A percentile compares a stretch with the other conserved stretches of the same genome.
Evolutionary conservation across 345 rosid species (phyloP).

Genomic region (Luvunga scandens): DNA sequence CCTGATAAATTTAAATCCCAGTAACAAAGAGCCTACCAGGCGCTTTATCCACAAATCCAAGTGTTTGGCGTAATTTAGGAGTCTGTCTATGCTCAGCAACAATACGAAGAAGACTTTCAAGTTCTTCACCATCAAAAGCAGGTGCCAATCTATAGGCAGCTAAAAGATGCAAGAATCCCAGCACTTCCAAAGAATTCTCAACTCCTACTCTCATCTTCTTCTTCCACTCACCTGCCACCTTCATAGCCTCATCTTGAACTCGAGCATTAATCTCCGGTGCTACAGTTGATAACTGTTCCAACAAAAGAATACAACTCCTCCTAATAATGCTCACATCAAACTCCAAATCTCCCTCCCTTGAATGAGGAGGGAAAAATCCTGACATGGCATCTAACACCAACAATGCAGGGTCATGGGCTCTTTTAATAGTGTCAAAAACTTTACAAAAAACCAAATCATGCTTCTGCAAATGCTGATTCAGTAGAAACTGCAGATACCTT

Average conservation of each 20-base stretch:
- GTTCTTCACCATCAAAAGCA: constrained; percentile 26
- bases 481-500: constrained; percentile 42
- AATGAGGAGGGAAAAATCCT: too few species aligned
- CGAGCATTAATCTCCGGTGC: constrained; percentile 18
- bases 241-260: constrained; percentile 25
- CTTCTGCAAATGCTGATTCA: constrained; percentile 39
- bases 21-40: constrained; percentile 25
- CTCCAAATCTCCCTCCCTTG: too few species aligned
- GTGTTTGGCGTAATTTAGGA: constrained; percentile 22
- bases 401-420: constrained; percentile 41
- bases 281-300: constrained; percentile 2
- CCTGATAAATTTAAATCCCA: not conserved
- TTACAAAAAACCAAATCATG: constrained; percentile 26
- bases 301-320: too few species aligned
- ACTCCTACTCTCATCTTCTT: too few species aligned
- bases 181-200: too few species aligned
- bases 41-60: constrained; percentile 28
- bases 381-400: too few species aligned
- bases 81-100: constrained; percentile 27
- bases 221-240: constrained; percentile 31
- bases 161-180: too few species aligned
- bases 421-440: constrained; percentile 21
- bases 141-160: not conserved
- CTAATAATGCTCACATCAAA: too few species aligned
- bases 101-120: constrained; percentile 23